Evolutionary conservation across 139 green algal genomes (phyloP), one percentile per base, ranked within the genome.

Genomic region (Volvox reticuliferus): DNA sequence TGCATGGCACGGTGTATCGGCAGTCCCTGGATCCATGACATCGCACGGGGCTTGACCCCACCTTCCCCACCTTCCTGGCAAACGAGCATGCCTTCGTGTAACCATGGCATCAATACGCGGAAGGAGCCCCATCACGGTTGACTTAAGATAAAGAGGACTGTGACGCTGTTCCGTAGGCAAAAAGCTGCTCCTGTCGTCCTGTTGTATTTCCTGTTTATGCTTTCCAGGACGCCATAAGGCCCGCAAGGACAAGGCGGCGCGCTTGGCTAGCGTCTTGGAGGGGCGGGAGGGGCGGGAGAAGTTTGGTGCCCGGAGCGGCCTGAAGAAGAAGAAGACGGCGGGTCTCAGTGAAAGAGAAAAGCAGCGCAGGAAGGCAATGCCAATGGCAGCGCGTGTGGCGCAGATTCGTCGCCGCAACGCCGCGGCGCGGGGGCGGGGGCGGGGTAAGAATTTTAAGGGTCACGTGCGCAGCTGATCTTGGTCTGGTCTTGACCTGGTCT

Each of bases 311-410:
- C 93, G 93, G 5, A 93, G 92, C 32, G 97, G 96, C 71, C 93
- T 96, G 77, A 99, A 99, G 96, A 97, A 97, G 94, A 87, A 94
- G 50, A 96, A 96, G 92, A 95, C 88, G 21, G 92, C 90, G 32
- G 98, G 98, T 28, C 91, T 96, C 30, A 97, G 92, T 83, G 99
- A 99, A 93, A 93, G 93, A 28, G 93, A 99, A 94, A 99, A 99
- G 95, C 93, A 97, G 84, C 98, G 97, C 83, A 91, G 84, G 62
- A 99, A 99, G 96, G 88, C 85, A 16, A 94, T 99, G 94, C 98
- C 98, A 6, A 86, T 98, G 55, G 96, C 94, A n/a, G 98, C 97
- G 35, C 94, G 97, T 22, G 88, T 96, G 24, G 81, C 92, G 76
- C 96, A 98, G 94, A 91, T 97, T 24, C 87, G 90, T 26, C 92